These are phyloP conservation scores for Cladosporium sp. DNA, from an alignment of 2,329 filamentous ascomycete species.

Conservation along the genomic window DNA sequence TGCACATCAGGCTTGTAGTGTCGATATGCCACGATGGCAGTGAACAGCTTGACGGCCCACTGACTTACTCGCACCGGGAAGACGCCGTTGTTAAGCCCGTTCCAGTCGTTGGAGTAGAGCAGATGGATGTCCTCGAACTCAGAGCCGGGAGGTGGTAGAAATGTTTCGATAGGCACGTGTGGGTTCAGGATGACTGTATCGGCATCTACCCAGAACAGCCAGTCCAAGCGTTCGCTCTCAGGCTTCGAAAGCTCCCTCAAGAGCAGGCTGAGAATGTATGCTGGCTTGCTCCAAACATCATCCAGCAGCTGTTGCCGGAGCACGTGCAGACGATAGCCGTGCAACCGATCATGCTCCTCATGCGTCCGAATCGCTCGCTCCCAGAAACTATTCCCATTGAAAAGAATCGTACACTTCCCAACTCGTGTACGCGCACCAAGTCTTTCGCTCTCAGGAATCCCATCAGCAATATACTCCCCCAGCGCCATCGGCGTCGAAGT, in stretches of 20 bases:
- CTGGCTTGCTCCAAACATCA: slow-evolving; percentile 48
- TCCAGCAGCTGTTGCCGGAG: slow-evolving; percentile 45
- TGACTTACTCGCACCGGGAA: slow-evolving; percentile 43
- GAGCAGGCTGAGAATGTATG: slow-evolving; percentile 45
- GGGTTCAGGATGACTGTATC: slow-evolving; percentile 48
- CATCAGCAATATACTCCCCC: slow-evolving; percentile 30
- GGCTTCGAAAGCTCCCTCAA: slow-evolving; percentile 42
- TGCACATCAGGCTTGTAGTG: slow-evolving; percentile 40
- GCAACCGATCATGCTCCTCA: slow-evolving; percentile 41
- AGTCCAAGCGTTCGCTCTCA: slow-evolving; percentile 41
- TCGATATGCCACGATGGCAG: slow-evolving; percentile 41
- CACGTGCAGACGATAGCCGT: slow-evolving; percentile 46
- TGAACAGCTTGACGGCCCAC: slow-evolving; percentile 44
- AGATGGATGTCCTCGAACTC: slow-evolving; percentile 41
- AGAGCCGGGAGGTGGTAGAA: slow-evolving; percentile 38
- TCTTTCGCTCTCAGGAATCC: slow-evolving; percentile 29
- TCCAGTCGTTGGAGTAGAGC: slow-evolving; percentile 42
- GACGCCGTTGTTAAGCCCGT: slow-evolving; percentile 47
- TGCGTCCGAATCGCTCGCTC: slow-evolving; percentile 45
- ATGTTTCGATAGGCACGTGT: slow-evolving; percentile 42
- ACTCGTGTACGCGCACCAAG: slow-evolving; percentile 37
- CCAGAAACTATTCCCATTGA: slow-evolving; percentile 42
- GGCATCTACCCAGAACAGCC: slow-evolving; percentile 48
- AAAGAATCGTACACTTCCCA: slow-evolving; percentile 43
- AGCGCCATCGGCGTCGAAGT: not conserved